Conservation (phyloP, 2,329 filamentous ascomycete genomes). For the Fusarium albosuccineum region DNA sequence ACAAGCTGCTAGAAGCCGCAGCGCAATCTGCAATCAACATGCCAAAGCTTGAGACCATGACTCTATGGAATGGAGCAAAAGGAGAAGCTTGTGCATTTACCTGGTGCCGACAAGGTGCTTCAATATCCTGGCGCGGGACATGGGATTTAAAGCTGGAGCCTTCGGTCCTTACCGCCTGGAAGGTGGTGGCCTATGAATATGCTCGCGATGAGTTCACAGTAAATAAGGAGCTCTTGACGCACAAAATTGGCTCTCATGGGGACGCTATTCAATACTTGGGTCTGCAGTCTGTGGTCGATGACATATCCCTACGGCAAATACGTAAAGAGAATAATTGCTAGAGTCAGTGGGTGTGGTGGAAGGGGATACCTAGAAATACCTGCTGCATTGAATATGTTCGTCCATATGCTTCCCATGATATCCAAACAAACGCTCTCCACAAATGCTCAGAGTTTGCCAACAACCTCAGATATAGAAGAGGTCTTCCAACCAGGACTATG, state of each 20-base stretch:
- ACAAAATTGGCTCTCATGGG: constrained; percentile 24
- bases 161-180: constrained; percentile 1
- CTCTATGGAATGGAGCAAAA: constrained; percentile 26
- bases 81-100: constrained; percentile 25
- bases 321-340: constrained; percentile 12
- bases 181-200: background rate
- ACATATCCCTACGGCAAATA: constrained; percentile 25
- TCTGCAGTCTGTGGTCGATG: constrained; percentile 22
- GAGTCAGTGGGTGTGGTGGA: background rate
- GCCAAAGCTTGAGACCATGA: constrained; percentile 22
- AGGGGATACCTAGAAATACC: background rate
- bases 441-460: background rate
- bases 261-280: constrained; percentile 28
- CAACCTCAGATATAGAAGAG: background rate
- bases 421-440: background rate
- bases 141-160: constrained; percentile 7
- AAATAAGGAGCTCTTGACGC: background rate
- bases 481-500: background rate
- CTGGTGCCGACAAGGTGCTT: background rate
- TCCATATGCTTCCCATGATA: background rate
- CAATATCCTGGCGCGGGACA: constrained; percentile 25
- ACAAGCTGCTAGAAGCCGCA: constrained; percentile 8
- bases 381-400: background rate
- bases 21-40: constrained; percentile 5
- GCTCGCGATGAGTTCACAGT: background rate